A percentile compares a stretch with the other conserved stretches of the same genome.
Conservation (phyloP, 2,329 filamentous ascomycete species). For the Ceratocystiopsis minuta region DNA sequence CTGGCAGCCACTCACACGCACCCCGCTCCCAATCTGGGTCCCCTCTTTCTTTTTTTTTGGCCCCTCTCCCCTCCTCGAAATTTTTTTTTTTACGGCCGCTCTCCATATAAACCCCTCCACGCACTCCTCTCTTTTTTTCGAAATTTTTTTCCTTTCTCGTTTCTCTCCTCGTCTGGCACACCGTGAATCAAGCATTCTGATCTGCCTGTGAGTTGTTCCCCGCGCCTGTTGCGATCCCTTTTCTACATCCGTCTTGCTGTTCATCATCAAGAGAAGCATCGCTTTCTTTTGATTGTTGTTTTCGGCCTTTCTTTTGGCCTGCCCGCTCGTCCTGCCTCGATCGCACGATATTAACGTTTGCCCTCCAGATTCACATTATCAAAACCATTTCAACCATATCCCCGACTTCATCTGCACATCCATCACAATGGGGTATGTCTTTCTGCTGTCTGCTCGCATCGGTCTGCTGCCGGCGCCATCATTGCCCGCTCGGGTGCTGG, state of each 20-base stretch:
- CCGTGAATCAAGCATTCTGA: constrained; percentile 23
- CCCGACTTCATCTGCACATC: background rate
- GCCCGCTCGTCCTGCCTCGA: background rate
- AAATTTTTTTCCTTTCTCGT: constrained; percentile 8
- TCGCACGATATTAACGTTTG: background rate
- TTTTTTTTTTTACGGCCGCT: background rate
- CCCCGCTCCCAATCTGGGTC: constrained; percentile 3
- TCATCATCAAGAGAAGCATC: constrained; percentile 3
- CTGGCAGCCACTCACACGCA: constrained; percentile 9
- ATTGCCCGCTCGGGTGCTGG: no score
- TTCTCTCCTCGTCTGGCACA: constrained; percentile 20
- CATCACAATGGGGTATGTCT: constrained; percentile 5
- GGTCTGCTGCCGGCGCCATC: background rate
- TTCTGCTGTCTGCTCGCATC: background rate
- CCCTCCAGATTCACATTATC: constrained; percentile 4
- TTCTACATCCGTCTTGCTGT: background rate
- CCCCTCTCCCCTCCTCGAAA: no score
- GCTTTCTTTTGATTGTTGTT: background rate
- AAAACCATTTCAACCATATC: background rate
- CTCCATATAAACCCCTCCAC: constrained; percentile 11
- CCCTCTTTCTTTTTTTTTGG: no score
- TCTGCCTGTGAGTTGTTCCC: constrained; percentile 14
- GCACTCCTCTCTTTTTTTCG: constrained; percentile 7
- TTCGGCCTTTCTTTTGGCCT: no score
- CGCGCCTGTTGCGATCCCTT: background rate